phyloP scores from a whole-genome alignment of 2,329 filamentous ascomycete genomes.

The Fusarium nematophilum region DNA sequence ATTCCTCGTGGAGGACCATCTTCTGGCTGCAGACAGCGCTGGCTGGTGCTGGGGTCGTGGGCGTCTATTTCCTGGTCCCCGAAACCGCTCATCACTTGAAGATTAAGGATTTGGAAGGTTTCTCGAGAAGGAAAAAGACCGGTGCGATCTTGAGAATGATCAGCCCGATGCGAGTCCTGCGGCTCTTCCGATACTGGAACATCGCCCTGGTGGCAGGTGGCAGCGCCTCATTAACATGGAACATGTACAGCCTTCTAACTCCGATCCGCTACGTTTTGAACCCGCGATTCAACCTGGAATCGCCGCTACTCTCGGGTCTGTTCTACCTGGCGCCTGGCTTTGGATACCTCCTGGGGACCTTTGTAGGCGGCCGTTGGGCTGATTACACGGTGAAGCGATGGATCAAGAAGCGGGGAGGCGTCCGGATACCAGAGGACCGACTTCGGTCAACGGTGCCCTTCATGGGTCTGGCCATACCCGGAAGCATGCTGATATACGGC shows the following conservation, averaged over 20 bases:
- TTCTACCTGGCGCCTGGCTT: slow-evolving; percentile 80
- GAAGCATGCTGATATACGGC: slow-evolving; percentile 72
- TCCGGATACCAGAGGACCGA: slow-evolving; percentile 75
- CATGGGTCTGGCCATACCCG: slow-evolving; percentile 67
- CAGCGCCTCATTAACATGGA: slow-evolving; percentile 75
- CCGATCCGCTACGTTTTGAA: slow-evolving; percentile 80
- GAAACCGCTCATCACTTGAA: slow-evolving; percentile 78
- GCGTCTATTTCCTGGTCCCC: slow-evolving; percentile 74
- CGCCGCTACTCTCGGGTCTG: slow-evolving; percentile 74
- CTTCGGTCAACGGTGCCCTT: slow-evolving; percentile 69
- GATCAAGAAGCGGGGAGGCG: slow-evolving; percentile 67
- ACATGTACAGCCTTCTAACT: slow-evolving; percentile 72
- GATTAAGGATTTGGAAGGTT: slow-evolving; percentile 69
- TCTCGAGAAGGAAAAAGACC: slow-evolving; percentile 60
- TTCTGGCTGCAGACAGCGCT: slow-evolving; percentile 82
- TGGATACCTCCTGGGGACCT: slow-evolving; percentile 76
- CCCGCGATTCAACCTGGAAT: slow-evolving; percentile 75
- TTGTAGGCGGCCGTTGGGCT: slow-evolving; percentile 78
- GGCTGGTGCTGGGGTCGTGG: slow-evolving; percentile 67
- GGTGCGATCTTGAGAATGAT: slow-evolving; percentile 70
- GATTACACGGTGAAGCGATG: slow-evolving; percentile 74
- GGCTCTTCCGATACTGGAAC: slow-evolving; percentile 76
- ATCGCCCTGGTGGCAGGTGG: slow-evolving; percentile 69
- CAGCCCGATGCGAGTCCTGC: slow-evolving; percentile 73
- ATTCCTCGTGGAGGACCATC: slow-evolving; percentile 76